Evolutionary conservation across 1,284 basidiomycete species (phyloP).

Genomic region (Cerioporus squamosus): DNA sequence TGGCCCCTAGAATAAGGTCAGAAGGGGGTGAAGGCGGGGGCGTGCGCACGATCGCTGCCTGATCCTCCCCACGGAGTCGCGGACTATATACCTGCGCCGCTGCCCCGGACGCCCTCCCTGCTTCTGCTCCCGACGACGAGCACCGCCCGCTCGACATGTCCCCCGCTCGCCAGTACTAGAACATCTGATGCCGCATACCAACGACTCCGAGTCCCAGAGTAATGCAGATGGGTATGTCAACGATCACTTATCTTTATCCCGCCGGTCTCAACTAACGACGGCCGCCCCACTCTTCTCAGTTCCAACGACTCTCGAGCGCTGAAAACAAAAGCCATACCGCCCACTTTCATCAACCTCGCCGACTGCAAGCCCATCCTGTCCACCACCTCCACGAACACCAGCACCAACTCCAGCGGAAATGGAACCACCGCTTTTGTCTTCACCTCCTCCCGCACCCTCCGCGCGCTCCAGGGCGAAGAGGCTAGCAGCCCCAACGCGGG

Average conservation of each 20-base stretch:
- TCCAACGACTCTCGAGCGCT: slow-evolving; percentile 1
- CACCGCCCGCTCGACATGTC: slow-evolving; percentile 54
- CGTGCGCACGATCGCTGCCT: slow-evolving; percentile 16
- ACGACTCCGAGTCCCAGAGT: neutral
- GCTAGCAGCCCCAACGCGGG: neutral
- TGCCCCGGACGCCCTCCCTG: neutral
- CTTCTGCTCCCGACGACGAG: slow-evolving; percentile 12
- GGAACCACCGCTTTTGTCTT: slow-evolving; percentile 33
- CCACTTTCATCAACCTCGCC: slow-evolving; percentile 32
- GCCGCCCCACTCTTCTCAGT: neutral
- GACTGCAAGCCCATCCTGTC: slow-evolving; percentile 29
- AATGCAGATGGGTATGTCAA: slow-evolving; percentile 3
- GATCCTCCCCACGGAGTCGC: slow-evolving; percentile 7
- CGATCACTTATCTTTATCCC: neutral
- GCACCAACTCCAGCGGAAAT: slow-evolving; percentile 50
- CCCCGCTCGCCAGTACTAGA: slow-evolving; percentile 41
- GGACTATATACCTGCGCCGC: slow-evolving; percentile 10
- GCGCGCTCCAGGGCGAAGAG: slow-evolving; percentile 20
- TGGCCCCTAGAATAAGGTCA: slow-evolving; percentile 10
- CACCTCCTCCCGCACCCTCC: slow-evolving; percentile 33
- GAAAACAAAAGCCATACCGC: slow-evolving; percentile 27
- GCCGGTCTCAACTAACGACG: neutral
- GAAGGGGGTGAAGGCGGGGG: neutral
- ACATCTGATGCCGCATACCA: slow-evolving; percentile 11
- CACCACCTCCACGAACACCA: slow-evolving; percentile 45